phyloP scores from a whole-genome alignment of 225 moss, liverwort and hornwort genomes.

The Climacium dendroides region DNA sequence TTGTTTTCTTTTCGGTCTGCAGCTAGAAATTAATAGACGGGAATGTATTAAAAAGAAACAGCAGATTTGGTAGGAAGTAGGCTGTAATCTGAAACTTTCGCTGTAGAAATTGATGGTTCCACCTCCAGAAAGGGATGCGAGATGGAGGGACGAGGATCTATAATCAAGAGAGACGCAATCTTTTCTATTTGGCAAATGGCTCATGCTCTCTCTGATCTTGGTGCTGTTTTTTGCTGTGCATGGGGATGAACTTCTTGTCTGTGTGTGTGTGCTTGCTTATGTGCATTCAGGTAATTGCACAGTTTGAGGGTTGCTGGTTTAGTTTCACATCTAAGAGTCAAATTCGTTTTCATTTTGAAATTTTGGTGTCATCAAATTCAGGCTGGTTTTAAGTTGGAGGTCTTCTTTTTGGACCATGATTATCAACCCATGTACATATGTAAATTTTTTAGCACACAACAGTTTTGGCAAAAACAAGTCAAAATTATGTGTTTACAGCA shows the following conservation, averaged over 20 bases:
- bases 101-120: constrained; percentile 15
- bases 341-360: neutral
- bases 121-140: constrained; percentile 3
- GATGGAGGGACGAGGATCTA: constrained; percentile 6
- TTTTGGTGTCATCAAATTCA: neutral
- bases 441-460: neutral
- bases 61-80: neutral
- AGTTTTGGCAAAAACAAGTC: too few relatives aligned
- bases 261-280: neutral
- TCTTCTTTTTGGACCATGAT: neutral
- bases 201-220: neutral
- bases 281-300: neutral
- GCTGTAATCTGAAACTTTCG: neutral
- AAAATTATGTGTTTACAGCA: too few relatives aligned
- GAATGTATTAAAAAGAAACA: neutral
- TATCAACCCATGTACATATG: neutral
- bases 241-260: neutral
- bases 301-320: neutral
- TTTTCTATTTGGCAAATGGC: neutral
- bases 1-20: neutral
- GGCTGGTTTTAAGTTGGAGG: neutral
- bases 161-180: neutral
- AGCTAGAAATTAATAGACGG: neutral
- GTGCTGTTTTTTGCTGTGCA: neutral
- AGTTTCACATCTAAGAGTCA: neutral